A percentile compares a stretch with the other conserved stretches of the same genome.
These are phyloP conservation scores for Penicillium silybi DNA, from an alignment of 495 filamentous ascomycete species.

Conservation along the genomic window DNA sequence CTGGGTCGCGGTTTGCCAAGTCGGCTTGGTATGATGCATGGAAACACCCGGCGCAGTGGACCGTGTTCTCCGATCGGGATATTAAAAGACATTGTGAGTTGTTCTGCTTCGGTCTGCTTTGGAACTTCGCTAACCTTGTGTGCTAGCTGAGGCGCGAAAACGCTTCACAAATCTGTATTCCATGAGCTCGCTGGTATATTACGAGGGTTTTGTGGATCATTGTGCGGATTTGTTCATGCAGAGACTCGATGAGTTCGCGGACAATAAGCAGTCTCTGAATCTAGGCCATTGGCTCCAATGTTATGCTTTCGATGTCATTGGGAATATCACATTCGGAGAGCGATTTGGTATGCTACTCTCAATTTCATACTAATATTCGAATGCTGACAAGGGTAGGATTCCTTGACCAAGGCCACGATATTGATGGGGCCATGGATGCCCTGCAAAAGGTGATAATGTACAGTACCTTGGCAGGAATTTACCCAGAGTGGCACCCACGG, in stretches of 20 bases:
- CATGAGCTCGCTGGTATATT: slow-evolving; percentile 50
- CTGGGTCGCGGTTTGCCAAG: slow-evolving; percentile 37
- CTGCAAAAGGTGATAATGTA: slow-evolving; percentile 53
- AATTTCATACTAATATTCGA: not conserved
- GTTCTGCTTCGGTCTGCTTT: not conserved
- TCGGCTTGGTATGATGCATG: slow-evolving; percentile 38
- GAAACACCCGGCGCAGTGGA: slow-evolving; percentile 35
- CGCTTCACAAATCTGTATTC: slow-evolving; percentile 46
- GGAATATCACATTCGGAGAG: slow-evolving; percentile 62
- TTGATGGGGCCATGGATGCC: slow-evolving; percentile 58
- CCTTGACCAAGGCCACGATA: slow-evolving; percentile 58
- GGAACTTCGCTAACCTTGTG: not conserved
- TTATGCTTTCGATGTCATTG: slow-evolving; percentile 62
- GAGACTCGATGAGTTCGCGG: slow-evolving; percentile 42
- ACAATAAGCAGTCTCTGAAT: slow-evolving; percentile 31
- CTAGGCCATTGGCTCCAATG: slow-evolving; percentile 54
- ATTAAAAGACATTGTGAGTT: slow-evolving; percentile 37
- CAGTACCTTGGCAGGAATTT: slow-evolving; percentile 50
- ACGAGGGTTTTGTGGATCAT: slow-evolving; percentile 53
- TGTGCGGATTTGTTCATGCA: slow-evolving; percentile 45
- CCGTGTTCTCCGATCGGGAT: slow-evolving; percentile 40
- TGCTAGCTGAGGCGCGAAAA: slow-evolving; percentile 30
- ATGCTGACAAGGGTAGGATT: slow-evolving; percentile 37
- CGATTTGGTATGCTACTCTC: slow-evolving; percentile 39
- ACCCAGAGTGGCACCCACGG: slow-evolving; percentile 41